A percentile compares a stretch with the other conserved stretches of the same genome.
These are phyloP conservation scores for Russula earlei DNA, from an alignment of 768 basidiomycete species.

Conservation along the genomic window DNA sequence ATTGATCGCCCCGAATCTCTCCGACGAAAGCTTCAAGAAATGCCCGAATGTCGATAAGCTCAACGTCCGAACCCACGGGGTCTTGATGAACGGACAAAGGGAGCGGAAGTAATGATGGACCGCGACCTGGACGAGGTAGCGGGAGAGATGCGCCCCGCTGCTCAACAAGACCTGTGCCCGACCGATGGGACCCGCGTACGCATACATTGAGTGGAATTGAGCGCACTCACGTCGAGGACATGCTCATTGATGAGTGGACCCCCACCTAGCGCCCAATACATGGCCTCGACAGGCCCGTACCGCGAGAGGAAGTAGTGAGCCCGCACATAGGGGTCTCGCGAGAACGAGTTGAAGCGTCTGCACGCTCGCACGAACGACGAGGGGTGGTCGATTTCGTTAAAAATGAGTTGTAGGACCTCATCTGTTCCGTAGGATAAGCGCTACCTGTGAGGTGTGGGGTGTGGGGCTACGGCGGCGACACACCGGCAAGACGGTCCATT, in stretches of 20 bases:
- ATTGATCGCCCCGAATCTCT: conserved; percentile 57
- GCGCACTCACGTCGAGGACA: conserved; percentile 15
- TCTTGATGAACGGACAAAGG: conserved; percentile 64
- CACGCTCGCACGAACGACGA: conserved; percentile 46
- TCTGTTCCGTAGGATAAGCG: conserved; percentile 25
- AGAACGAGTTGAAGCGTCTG: conserved; percentile 51
- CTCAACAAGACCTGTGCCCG: conserved; percentile 52
- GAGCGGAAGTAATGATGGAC: conserved; percentile 74
- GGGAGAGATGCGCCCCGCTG: conserved; percentile 69
- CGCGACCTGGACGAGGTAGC: conserved; percentile 70
- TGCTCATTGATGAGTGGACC: conserved; percentile 33
- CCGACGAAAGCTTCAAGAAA: conserved; percentile 50
- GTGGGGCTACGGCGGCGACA: conserved; percentile 15
- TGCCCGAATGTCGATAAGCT: conserved; percentile 51
- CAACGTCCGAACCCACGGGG: conserved; percentile 61
- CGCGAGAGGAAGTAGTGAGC: conserved; percentile 71
- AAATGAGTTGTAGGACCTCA: conserved; percentile 64
- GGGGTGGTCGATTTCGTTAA: conserved; percentile 64
- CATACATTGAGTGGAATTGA: neutral
- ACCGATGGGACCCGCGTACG: conserved; percentile 4
- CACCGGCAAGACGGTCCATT: conserved; percentile 22
- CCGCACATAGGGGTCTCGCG: conserved; percentile 65
- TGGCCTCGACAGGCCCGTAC: conserved; percentile 58
- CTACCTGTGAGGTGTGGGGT: neutral
- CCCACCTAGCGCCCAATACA: conserved; percentile 67